Conservation (phyloP, 345 rosid genomes). For the Hibiscus syriacus region DNA sequence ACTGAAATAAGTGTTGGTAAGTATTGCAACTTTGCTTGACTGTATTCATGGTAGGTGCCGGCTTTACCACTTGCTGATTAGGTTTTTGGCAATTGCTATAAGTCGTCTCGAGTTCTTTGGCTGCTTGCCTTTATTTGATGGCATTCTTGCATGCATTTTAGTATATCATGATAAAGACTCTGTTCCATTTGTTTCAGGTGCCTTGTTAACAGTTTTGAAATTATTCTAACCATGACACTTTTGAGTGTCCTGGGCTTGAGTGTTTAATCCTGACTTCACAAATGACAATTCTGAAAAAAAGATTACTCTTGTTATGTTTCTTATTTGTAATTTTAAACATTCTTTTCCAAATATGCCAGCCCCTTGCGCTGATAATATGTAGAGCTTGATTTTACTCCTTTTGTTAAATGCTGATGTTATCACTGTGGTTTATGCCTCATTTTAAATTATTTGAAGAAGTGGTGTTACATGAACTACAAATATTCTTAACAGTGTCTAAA, state of each 20-base stretch:
- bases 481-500: neutral
- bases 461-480: neutral
- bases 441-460: neutral
- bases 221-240: neutral
- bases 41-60: neutral
- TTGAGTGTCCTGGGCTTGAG: neutral
- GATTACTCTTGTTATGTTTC: no score
- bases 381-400: neutral
- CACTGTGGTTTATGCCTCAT: neutral
- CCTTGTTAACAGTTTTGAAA: no score
- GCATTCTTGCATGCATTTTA: neutral
- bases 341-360: neutral
- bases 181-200: neutral
- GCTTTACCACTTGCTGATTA: neutral
- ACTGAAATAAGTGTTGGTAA: neutral
- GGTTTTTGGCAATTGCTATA: neutral
- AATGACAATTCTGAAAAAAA: no score
- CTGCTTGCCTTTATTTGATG: neutral
- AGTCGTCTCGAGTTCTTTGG: neutral
- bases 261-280: neutral
- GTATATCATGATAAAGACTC: neutral
- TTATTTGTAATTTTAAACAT: neutral
- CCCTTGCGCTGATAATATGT: no score
- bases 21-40: neutral
- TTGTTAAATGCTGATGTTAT: neutral